Evolutionary conservation across 768 basidiomycete genomes (phyloP), one percentile per base, ranked within the genome.

Genomic region (Calocera viscosa): DNA sequence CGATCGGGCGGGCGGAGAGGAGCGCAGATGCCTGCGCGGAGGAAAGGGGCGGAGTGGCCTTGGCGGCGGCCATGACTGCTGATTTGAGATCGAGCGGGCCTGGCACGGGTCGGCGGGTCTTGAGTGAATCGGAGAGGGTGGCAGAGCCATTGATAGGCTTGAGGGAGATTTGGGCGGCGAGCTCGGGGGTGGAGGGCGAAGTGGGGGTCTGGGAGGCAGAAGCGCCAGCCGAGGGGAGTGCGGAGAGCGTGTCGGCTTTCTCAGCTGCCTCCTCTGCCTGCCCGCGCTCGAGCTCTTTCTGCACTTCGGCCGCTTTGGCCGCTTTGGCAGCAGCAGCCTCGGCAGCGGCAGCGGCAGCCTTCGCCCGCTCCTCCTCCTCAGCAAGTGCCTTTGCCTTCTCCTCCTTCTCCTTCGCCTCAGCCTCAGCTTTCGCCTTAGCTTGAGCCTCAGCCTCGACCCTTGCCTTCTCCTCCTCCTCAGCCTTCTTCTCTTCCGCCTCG

Each of bases 1-100:
- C 86, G 70, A 99, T 95, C 69, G 86, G 83, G 65, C 87, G 84
- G 39, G 95, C 95, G 11, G 90, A 87, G 16, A 86, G 84, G 47
- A 97, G 68, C 24, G 79, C 76, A 38, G 76, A 73, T 32, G 73
- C 69, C 17, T 72, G 70, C 3, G 71, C 72, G n/a, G 70, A 33
- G n/a, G 53, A 67, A n/a, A 63, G 64, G 24, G 67, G 63, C 16
- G 68, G 69, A 39, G 64, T 35, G 28, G 67, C 24, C 39, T 49
- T 47, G 53, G 49, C 33, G 66, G 67, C 60, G 43, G 63, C 41
- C 53, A 69, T 40, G 49, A 66, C 33, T 63, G 68, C 28, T 32
- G 66, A 63, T 40, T 64, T 28, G 43, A 92, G 83, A 71, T 92
- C 86, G 35, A 92, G 83, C 34, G 83, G 87, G 66, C 84, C 89